A percentile compares a stretch with the other conserved stretches of the same genome.
Evolutionary conservation across 164 flowering plant species (phyloP).

Genomic region (Paratinospora sagittata): DNA sequence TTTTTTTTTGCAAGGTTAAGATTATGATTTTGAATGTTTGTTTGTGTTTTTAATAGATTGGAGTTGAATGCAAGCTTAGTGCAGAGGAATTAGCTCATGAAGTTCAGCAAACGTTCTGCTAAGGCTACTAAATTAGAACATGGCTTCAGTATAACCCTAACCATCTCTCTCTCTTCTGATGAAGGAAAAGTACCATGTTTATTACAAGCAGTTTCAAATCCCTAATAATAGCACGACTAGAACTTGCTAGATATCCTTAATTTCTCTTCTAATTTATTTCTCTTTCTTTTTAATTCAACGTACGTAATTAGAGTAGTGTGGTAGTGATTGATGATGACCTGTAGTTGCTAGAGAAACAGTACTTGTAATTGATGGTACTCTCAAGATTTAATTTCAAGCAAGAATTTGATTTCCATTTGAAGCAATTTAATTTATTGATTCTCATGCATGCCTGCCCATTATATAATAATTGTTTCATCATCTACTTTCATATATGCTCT

Average conservation of each 20-base stretch:
- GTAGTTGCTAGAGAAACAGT: neutral
- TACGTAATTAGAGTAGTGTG: neutral
- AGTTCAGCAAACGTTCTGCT: slow-evolving; percentile 85
- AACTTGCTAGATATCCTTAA: neutral
- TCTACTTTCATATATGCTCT: too few relatives aligned
- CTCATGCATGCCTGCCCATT: neutral
- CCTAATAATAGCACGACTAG: neutral
- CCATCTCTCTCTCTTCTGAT: neutral
- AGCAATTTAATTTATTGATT: neutral
- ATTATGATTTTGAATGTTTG: too few relatives aligned
- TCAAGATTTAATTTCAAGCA: slow-evolving; percentile 1
- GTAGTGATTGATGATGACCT: neutral
- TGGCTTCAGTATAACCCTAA: neutral
- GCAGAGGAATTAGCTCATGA: slow-evolving; percentile 89
- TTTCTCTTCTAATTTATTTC: neutral
- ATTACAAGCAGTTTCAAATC: neutral
- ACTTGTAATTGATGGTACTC: slow-evolving; percentile 1
- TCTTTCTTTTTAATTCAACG: neutral
- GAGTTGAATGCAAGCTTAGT: slow-evolving; percentile 91
- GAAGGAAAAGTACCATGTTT: neutral
- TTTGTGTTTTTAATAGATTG: slow-evolving; percentile 45
- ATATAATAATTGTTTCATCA: neutral
- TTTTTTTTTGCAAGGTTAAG: too few relatives aligned
- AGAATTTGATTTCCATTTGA: slow-evolving; percentile 8
- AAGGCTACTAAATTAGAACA: neutral